Base-by-base conservation (phyloP, 768 basidiomycete species). In the Amanita rubescens region DNA sequence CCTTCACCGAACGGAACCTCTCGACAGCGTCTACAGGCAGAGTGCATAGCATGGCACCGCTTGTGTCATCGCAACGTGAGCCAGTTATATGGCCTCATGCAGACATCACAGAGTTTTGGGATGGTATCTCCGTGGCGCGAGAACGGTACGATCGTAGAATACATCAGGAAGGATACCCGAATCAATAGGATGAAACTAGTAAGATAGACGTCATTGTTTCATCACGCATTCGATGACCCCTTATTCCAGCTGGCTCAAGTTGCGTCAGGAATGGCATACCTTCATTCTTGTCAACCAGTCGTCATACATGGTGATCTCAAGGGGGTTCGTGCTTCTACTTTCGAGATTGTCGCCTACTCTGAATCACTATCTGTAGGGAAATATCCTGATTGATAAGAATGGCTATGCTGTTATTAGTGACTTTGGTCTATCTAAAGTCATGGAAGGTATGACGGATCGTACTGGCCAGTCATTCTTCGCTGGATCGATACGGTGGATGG, bases 81-180 rank as follows among this genome's bases (percentile, higher is more conserved):
- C 35, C 76, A 75, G 38, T 63, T 84, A 20, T 79, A 75, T 53
- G 82, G 82, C 2, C 72, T 84, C 50, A 62, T 80, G 9, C 79
- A 80, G 58, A 71, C 72, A 3, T 65, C 69, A 22, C 69, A 73
- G 34, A 77, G 78, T 46, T 71, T 84, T 25, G 82, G 76, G 14
- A 83, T 84, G 81, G 80, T 84, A 0, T 84, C 82, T 1, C 76
- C 75, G 4, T 85, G 82, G 82, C 82, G 80, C 60, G 71, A 75
- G 35, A 81, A 82, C 48, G 81, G 82, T 10, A 80, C 77, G 7
- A 69, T 84, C 49, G 71, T 67, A 47, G 65, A 74, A 27, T 84
- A 81, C 59, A 63, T 83, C 53, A 70, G 69, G 46, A 58, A 65
- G 43, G 27, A 44, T 30, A 2, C 25, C 15, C 15, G 8, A 12